phyloP scores from a whole-genome alignment of 768 basidiomycete genomes.

The Kwoniella europaea region DNA sequence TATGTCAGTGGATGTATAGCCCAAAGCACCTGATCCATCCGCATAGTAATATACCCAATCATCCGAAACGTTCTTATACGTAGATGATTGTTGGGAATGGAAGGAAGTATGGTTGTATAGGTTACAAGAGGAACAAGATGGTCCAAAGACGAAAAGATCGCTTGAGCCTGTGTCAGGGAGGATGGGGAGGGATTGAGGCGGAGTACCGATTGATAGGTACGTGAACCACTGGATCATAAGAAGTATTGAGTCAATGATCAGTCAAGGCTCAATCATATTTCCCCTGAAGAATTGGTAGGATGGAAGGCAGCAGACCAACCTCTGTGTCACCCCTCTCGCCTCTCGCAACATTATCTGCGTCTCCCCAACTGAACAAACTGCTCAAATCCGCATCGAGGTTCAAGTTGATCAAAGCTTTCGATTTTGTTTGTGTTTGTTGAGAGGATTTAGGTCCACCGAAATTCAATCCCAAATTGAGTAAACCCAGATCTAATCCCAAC shows the following conservation, averaged over 20 bases:
- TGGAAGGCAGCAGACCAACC: conserved; percentile 12
- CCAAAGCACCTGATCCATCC: conserved; percentile 32
- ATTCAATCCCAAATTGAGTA: conserved; percentile 14
- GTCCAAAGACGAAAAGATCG: conserved; percentile 33
- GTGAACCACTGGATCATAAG: conserved; percentile 34
- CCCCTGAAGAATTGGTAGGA: too few relatives aligned
- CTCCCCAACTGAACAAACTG: conserved; percentile 25
- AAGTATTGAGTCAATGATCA: too few relatives aligned
- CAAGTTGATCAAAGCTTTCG: conserved; percentile 20
- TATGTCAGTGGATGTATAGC: conserved; percentile 22
- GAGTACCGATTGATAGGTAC: conserved; percentile 33
- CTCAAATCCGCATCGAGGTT: conserved; percentile 15
- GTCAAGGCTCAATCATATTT: too few relatives aligned
- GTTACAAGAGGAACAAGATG: conserved; percentile 21
- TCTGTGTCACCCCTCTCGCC: conserved; percentile 37
- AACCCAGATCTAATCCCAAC: conserved; percentile 18
- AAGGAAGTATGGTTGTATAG: conserved; percentile 26
- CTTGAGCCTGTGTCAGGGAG: conserved; percentile 37
- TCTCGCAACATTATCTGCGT: conserved; percentile 28
- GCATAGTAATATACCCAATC: conserved; percentile 30
- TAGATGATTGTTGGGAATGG: conserved; percentile 8
- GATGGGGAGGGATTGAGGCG: conserved; percentile 36
- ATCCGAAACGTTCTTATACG: conserved; percentile 21
- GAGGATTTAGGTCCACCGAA: conserved; percentile 7
- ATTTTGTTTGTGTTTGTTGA: background rate